Evolutionary conservation across 2,329 filamentous ascomycete genomes (phyloP).

Genomic region (Tolypocladium guangdongense): DNA sequence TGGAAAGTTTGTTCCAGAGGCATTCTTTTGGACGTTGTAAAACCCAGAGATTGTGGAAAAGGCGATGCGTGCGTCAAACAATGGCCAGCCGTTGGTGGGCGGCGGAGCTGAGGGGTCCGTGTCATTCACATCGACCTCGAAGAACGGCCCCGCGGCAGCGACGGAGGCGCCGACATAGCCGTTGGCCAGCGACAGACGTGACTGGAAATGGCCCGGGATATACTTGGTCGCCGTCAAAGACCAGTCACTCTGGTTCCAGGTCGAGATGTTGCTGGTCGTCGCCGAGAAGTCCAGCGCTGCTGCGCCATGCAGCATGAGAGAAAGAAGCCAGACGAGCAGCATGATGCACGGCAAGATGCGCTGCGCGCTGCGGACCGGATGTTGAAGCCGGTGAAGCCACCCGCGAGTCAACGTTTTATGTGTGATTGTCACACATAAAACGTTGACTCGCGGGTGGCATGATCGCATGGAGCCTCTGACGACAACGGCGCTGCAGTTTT

Average conservation of each 20-base stretch:
- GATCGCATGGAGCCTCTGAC: too few relatives aligned
- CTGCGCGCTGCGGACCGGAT: not conserved
- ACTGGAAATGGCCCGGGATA: constrained; percentile 12
- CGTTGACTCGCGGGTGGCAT: too few relatives aligned
- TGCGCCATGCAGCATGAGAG: not conserved
- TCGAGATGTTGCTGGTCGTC: not conserved
- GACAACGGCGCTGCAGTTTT: too few relatives aligned
- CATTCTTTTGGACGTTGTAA: constrained; percentile 47
- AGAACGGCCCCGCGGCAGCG: constrained; percentile 15
- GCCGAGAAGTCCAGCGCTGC: not conserved
- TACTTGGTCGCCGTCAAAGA: not conserved
- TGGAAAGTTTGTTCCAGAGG: constrained; percentile 50
- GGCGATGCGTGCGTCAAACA: constrained; percentile 50
- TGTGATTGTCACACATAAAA: too few relatives aligned
- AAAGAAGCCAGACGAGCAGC: not conserved
- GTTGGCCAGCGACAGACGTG: constrained; percentile 17
- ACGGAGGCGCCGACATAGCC: constrained; percentile 17
- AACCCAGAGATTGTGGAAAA: constrained; percentile 61
- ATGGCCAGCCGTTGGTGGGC: constrained; percentile 54
- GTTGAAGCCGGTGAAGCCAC: not conserved
- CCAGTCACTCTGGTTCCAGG: constrained; percentile 1
- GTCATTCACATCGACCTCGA: constrained; percentile 11
- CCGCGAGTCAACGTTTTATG: not conserved
- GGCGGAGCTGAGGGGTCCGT: constrained; percentile 4
- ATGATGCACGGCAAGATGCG: not conserved